Evolutionary conservation across 2,329 filamentous ascomycete genomes (phyloP).

Genomic region (Sphaerostilbella broomeana): DNA sequence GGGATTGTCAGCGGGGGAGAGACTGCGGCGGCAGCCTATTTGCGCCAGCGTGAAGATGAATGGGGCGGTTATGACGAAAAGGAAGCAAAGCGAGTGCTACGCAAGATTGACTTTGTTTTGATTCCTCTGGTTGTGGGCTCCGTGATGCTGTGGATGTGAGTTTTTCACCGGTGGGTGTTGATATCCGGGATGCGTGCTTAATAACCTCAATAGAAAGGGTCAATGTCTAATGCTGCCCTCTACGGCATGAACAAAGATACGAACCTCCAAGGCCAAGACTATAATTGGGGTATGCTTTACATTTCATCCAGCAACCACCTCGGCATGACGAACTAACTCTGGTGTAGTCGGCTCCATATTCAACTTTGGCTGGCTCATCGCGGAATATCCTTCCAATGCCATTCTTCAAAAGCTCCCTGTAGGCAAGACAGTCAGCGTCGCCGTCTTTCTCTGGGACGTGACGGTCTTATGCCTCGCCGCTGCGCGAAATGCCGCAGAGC

Average conservation of each 20-base stretch:
- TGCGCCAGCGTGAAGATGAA: neutral
- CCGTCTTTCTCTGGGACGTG: conserved; percentile 27
- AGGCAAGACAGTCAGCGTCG: conserved; percentile 37
- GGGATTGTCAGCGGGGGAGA: neutral
- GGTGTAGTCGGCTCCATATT: conserved; percentile 36
- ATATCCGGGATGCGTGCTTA: neutral
- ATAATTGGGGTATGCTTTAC: conserved; percentile 5
- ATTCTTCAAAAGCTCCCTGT: conserved; percentile 42
- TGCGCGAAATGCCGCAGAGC: conserved; percentile 27
- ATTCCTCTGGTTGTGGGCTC: conserved; percentile 8
- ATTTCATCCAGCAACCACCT: too few relatives aligned
- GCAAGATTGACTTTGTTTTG: conserved; percentile 12
- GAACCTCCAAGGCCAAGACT: conserved; percentile 9
- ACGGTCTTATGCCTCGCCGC: conserved; percentile 38
- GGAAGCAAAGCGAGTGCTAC: conserved; percentile 1
- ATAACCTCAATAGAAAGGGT: conserved; percentile 29
- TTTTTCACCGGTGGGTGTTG: neutral
- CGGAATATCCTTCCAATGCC: conserved; percentile 38
- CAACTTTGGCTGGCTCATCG: conserved; percentile 42
- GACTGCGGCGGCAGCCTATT: neutral
- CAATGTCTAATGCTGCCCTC: conserved; percentile 46
- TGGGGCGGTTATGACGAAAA: neutral
- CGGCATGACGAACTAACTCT: too few relatives aligned
- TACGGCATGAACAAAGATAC: conserved; percentile 48
- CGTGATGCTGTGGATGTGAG: neutral